Evolutionary conservation across 345 rosid genomes (phyloP), one percentile per base, ranked within the genome.

Genomic region (Carallia brachiata): DNA sequence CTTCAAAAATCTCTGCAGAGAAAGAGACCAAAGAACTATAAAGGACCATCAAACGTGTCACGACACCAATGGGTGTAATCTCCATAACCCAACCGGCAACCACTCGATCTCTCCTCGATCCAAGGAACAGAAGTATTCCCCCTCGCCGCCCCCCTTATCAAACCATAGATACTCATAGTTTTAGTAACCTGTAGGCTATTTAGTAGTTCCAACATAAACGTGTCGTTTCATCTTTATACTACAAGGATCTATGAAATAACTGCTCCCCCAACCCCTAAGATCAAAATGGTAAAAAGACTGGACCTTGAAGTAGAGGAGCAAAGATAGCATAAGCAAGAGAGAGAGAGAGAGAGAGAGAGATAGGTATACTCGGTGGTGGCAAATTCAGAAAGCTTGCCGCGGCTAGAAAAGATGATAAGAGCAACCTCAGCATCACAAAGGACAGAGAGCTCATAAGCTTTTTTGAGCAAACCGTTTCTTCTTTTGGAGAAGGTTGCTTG

Each of bases 401-500:
- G 62, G 78, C 76, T 63, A 36, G 86, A 83, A 73, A 83, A 83
- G 65, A 83, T 67, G 69, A 82, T 71, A 37, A 82, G 63, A 64
- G 83, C 86, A 30, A 79, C 72, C 62, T 79, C 79, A 50, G 74
- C 74, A 57, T 83, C 86, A 52, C 86, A 83, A 5, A 83, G 82
- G 12, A 83, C 72, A 31, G 86, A 83, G 36, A 83, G 76, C 59
- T 83, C 82, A 50, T 56, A 80, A 18, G 78, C 84, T 59, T 83
- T 83, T 62, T 83, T 83, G 30, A 80, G 67, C 67, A 83, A 66
- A 57, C 86, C 84, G 55, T 80, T 80, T 68, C 76, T 83, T 69
- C 86, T 69, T 52, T 83, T 83, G 16, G 77, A 73, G 80, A 83
- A 83, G 30, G 74, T 83, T 10, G 73, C 84, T 70, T 83, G 86